Evolutionary conservation across 73 alveolate genomes (phyloP), one percentile per base, ranked within the genome.

Genomic region (Urostyla sp.): DNA sequence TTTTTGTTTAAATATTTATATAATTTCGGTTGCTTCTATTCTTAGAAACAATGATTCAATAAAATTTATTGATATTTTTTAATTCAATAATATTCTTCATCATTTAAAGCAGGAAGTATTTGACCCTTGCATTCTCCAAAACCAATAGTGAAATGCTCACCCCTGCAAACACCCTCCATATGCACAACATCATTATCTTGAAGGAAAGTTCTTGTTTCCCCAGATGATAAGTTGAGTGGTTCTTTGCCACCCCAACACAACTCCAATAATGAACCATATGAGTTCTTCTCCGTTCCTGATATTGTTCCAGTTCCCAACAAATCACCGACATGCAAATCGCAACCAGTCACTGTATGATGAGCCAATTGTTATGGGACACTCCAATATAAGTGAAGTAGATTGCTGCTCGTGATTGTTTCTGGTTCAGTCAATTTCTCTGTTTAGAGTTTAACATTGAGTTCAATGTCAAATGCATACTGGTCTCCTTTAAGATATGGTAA

Each of bases 311-410:
- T 78, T 35, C 97, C 98, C 6, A 91, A 78, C 32, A 94, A 67
- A 76, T 94, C 98, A 26, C 98, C 98, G 20, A 94, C 94, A 48
- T 83, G 55, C 80, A 94, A 45, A 57, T 73, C 80, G 46, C 98
- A 94, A 10, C 98, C 98, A 73, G 96, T 90, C 21, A 90, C 95
- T 15, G 97, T 88, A 87, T 94, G 98, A 48, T 94, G 98, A 45
- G 94, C 89, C 21, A 94, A 81, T 38, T 77, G 84, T 84, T 96
- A 95, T 57, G 84, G 81, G 0, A 94, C 83, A 36, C 96, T 90
- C 99, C 99, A 96, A 84, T 96, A 96, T 94, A 94, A 75, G 79
- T 96, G 88, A 27, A 90, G 88, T 80, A 92, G 85, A 87, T 96
- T 96, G 63, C 95, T 73, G 49, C 77, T 73, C 0, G 98, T 67